Base-by-base conservation (phyloP, 2,329 filamentous ascomycete species). In the Alternaria sp. region DNA sequence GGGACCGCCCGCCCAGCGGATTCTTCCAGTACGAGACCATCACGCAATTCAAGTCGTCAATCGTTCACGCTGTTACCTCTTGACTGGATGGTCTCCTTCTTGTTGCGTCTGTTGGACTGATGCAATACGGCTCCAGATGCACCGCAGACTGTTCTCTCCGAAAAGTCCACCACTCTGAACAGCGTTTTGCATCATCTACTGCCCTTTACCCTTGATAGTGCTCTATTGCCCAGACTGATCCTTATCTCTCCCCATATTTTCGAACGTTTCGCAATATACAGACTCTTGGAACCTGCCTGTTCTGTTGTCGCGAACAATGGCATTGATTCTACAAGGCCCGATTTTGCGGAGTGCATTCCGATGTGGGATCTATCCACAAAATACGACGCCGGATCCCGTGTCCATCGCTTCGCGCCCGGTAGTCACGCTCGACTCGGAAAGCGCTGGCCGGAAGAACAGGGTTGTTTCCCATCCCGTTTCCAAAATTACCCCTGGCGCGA, bases 371-470 rank as follows among this genome's bases (percentile, higher is more conserved):
- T 58, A n/a, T 43, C 54, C 54, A 56, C 45, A 58, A 21, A 58
- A 46, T 41, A 45, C 54, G 37, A 45, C 20, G 25, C 26, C 54
- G 54, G 14, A 12, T 61, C 18, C 53, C 46, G 37, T 41, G 54
- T 51, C 3, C 54, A 51, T 61, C 33, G 41, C 54, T 20, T 56
- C 41, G 59, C 54, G 59, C 37, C 37, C 46, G 59, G 54, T 61
- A 33, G 20, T 23, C 12, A 26, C n/a, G 20, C 53, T 61, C 54
- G 8, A 58, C 58, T 4, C 12, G 46, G 59, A 14, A 46, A 44
- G 20, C 20, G 45, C 33, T 61, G 33, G 45, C 58, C 45, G 53
- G 15, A 10, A 26, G 25, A 50, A 57, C 45, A 57, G 45, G 58
- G 53, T 25, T 43, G 3, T 5, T 18, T 23, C 1, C 23, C 45